Conservation (phyloP, 768 basidiomycete genomes). For the Collybia sordida region DNA sequence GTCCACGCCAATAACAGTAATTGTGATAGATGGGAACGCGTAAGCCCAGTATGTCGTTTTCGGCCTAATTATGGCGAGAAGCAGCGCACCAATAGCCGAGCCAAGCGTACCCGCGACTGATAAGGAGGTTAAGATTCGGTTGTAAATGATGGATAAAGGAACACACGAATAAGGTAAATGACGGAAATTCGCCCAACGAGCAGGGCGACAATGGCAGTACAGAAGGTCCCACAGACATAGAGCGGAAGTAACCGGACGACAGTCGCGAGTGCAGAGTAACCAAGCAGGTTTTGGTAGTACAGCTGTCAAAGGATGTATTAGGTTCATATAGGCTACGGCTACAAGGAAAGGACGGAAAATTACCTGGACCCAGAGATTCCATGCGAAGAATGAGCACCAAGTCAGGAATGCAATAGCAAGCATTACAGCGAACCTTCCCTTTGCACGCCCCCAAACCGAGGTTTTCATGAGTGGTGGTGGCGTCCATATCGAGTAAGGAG, state of each 20-base stretch:
- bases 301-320: conserved; percentile 33
- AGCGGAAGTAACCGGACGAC: conserved; percentile 73
- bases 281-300: conserved; percentile 68
- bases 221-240: conserved; percentile 60
- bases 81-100: conserved; percentile 55
- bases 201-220: conserved; percentile 64
- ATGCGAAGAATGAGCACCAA: conserved; percentile 54
- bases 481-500: conserved; percentile 13
- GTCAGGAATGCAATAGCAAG: conserved; percentile 57
- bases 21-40: conserved; percentile 65
- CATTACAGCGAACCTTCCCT: conserved; percentile 56
- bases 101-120: conserved; percentile 47
- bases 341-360: not conserved
- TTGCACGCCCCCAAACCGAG: conserved; percentile 54
- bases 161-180: conserved; percentile 56
- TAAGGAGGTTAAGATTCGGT: not conserved
- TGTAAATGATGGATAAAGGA: not conserved
- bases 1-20: conserved; percentile 74
- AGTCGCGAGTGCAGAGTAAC: conserved; percentile 52
- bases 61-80: conserved; percentile 68
- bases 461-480: conserved; percentile 63
- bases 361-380: conserved; percentile 36
- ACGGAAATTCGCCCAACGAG: conserved; percentile 55
- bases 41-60: conserved; percentile 67
- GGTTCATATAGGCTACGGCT: conserved; percentile 36